Base-by-base conservation (phyloP, 1,139 yeast species). In the Yamadazyma triangularis region DNA sequence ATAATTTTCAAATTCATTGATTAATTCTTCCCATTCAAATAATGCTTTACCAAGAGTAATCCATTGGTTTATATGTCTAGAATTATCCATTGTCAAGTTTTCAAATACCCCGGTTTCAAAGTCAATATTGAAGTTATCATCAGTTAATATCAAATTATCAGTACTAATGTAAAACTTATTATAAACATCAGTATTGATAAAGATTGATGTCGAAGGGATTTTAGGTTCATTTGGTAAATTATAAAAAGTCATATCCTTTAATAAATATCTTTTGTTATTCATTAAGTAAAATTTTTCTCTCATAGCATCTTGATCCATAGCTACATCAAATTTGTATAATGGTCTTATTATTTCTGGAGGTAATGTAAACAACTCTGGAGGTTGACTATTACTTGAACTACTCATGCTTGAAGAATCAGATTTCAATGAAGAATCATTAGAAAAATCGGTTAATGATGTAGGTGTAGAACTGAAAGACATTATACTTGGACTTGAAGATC, bases 21-120 rank as follows among this genome's bases (percentile, higher is more conserved):
- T 78, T 23, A 69, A 54, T 3, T 42, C 32, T 34, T 71, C 70
- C 80, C 87, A 78, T 47, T 83, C 91, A 39, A 76, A 75, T 33
- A 83, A 50, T n/a, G 84, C 65, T 35, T 76, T 68, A 7, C 88
- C 89, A 19, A 79, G 60, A 37, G 73, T 58, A 7, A 50, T 34
- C 49, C 20, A 35, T 33, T 39, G 33, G 13, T 33, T 23, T 19
- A 21, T 3, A 16, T 34, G 33, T 19, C 15, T 28, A 7, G 27
- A 15, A 10, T 26, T 22, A 5, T 6, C 20, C 20, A 18, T 7
- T 18, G 9, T 7, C 9, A 18, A 18, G 6, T 9, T 9, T 7
- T 23, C 18, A 19, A 30, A 32, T 14, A 38, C 25, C 36, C 42
- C 33, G 34, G 35, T 28, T 29, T 38, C 44, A 14, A 28, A 27